Conservation (phyloP, 768 basidiomycete species). For the Butyriboletus loyo region DNA sequence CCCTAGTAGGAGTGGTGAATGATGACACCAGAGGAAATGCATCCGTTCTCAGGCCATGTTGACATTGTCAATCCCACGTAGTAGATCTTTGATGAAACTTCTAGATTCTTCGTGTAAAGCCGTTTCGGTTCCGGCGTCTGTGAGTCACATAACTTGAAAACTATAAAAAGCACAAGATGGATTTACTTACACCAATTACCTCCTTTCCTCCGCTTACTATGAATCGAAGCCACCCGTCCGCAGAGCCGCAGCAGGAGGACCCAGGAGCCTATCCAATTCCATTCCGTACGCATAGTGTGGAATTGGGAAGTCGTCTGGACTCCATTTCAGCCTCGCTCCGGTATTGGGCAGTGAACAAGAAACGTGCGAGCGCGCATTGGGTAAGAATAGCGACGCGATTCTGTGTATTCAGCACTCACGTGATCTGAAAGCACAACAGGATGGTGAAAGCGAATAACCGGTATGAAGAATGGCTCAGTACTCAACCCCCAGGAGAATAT, state of each 20-base stretch:
- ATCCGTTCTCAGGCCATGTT: neutral
- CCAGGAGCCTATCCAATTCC: slow-evolving; percentile 22
- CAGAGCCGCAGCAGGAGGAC: neutral
- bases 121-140: neutral
- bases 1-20: too few species aligned
- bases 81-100: neutral
- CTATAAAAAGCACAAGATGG: neutral
- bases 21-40: too few species aligned
- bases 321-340: neutral
- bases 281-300: neutral
- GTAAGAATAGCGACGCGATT: slow-evolving; percentile 4
- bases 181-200: neutral
- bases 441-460: slow-evolving; percentile 5
- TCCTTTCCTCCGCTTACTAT: neutral
- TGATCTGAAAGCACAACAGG: slow-evolving; percentile 1
- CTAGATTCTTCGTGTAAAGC: neutral
- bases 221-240: neutral
- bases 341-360: slow-evolving; percentile 11
- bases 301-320: slow-evolving; percentile 20
- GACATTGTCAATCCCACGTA: neutral
- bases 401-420: neutral
- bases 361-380: neutral
- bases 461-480: slow-evolving; percentile 18
- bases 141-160: neutral
- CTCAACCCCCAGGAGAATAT: slow-evolving; percentile 7